These are phyloP conservation scores for Cyberlindnera mississippiensis DNA, from an alignment of 805 yeast species.

Conservation along the genomic window DNA sequence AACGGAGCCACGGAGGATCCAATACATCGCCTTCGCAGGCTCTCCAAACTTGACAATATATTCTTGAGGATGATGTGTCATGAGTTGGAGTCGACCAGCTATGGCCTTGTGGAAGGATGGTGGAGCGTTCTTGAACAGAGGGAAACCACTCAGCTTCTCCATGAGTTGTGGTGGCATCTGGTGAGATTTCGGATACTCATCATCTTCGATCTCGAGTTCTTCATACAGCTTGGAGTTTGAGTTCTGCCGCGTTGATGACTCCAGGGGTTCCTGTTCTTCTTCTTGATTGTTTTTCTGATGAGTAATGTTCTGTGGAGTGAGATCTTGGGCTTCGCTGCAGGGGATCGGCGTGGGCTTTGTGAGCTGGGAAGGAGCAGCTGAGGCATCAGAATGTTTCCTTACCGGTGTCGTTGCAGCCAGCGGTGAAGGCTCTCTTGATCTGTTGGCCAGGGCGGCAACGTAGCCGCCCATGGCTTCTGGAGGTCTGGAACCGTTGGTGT, in stretches of 20 bases:
- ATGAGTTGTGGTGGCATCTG: slow-evolving; percentile 52
- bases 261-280: too few relatives aligned
- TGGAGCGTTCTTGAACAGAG: slow-evolving; percentile 67
- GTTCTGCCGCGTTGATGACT: neutral
- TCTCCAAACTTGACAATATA: slow-evolving; percentile 69
- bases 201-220: slow-evolving; percentile 8
- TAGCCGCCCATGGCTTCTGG: neutral
- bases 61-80: slow-evolving; percentile 64
- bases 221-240: slow-evolving; percentile 8
- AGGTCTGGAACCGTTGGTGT: neutral
- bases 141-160: slow-evolving; percentile 50
- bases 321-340: too few relatives aligned
- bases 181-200: slow-evolving; percentile 8
- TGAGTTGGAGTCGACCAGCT: slow-evolving; percentile 51
- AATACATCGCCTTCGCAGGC: slow-evolving; percentile 71
- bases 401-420: too few relatives aligned
- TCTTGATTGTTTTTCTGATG: too few relatives aligned
- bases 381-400: too few relatives aligned
- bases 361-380: too few relatives aligned
- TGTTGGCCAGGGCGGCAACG: too few relatives aligned
- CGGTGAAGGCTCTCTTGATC: too few relatives aligned
- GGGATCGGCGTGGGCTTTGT: too few relatives aligned
- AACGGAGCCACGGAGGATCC: slow-evolving; percentile 74
- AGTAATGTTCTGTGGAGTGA: too few relatives aligned
- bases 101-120: slow-evolving; percentile 56